phyloP scores from a whole-genome alignment of 2,329 filamentous ascomycete genomes.

The Fusarium continuum region DNA sequence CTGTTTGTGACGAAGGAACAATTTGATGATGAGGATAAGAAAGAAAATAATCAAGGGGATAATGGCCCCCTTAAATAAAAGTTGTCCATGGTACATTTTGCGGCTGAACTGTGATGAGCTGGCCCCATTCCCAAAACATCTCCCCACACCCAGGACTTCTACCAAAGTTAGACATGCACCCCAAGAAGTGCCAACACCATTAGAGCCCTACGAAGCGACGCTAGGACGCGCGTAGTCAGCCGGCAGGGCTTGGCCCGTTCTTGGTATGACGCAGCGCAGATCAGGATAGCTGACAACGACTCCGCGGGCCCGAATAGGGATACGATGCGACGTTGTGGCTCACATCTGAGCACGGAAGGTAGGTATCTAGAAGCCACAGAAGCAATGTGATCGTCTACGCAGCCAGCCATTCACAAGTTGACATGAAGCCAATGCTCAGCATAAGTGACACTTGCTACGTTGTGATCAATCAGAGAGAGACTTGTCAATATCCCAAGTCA shows the following conservation, averaged over 20 bases:
- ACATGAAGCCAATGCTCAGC: constrained; percentile 1
- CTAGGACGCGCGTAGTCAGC: constrained; percentile 30
- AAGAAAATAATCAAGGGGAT: constrained; percentile 8
- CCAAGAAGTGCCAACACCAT: no score
- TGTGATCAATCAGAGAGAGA: background rate
- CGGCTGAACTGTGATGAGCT: constrained; percentile 26
- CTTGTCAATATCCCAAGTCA: background rate
- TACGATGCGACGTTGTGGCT: constrained; percentile 22
- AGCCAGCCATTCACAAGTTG: constrained; percentile 7
- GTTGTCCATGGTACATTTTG: background rate
- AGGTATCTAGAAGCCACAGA: constrained; percentile 15
- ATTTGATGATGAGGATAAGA: constrained; percentile 5
- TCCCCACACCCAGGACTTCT: no score
- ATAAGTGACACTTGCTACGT: background rate
- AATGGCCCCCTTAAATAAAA: constrained; percentile 32
- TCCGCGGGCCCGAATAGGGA: constrained; percentile 18
- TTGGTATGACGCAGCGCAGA: constrained; percentile 35
- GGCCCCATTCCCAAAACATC: background rate
- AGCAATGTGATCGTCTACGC: background rate
- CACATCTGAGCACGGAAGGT: constrained; percentile 8
- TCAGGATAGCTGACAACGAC: constrained; percentile 12
- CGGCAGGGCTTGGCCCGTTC: constrained; percentile 30
- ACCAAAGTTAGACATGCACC: constrained; percentile 6
- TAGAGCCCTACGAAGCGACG: constrained; percentile 32
- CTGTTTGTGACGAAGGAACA: constrained; percentile 21